Evolutionary conservation across 352 stramenopile species (phyloP).

Genomic region (Chrysophaeum taylorii): DNA sequence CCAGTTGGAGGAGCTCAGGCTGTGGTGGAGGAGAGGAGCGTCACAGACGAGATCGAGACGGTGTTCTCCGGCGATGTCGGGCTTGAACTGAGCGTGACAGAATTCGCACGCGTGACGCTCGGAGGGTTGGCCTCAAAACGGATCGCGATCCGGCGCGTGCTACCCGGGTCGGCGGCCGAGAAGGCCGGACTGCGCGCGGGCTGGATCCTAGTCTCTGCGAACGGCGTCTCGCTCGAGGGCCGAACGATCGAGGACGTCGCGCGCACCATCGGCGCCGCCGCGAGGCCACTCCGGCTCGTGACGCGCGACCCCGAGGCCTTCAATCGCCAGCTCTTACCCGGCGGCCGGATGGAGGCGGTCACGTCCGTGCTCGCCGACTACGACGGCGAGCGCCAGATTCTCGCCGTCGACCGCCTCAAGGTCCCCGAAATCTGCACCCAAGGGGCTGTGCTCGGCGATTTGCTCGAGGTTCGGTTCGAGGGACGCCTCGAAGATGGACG

Average conservation of each 20-base stretch:
- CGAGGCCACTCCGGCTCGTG: background rate
- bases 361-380: background rate
- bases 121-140: background rate
- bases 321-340: background rate
- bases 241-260: background rate
- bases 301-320: background rate
- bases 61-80: no score
- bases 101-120: background rate
- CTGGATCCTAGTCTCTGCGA: background rate
- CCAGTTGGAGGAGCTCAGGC: no score
- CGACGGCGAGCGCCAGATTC: background rate
- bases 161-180: background rate
- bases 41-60: no score
- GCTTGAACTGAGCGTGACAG: no score
- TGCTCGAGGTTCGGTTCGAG: conserved; percentile 4
- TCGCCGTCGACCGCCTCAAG: background rate
- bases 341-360: background rate
- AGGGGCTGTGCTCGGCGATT: background rate
- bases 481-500: background rate
- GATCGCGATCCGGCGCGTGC: background rate
- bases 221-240: background rate
- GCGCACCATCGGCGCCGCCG: background rate
- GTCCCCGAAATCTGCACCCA: background rate
- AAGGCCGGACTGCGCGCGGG: background rate
- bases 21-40: no score